Base-by-base conservation (phyloP, 2,329 filamentous ascomycete species). In the Penicillium sp. region DNA sequence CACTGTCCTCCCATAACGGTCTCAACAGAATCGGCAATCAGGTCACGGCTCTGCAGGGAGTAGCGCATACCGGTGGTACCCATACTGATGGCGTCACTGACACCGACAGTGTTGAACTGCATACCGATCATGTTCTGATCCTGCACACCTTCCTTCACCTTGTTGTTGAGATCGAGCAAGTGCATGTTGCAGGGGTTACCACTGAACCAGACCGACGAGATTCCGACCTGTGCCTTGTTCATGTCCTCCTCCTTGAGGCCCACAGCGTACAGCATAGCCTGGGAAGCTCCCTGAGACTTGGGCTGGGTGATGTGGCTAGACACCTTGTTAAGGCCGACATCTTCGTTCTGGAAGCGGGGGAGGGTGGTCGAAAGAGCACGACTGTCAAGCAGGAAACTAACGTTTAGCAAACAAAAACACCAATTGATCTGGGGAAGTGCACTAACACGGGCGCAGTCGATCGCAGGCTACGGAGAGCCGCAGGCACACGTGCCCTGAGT, bases 101-200 rank as follows among this genome's bases (percentile, higher is more conserved):
- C 96, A 71, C 95, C 95, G 71, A 99, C 91, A 59, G 96, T 99
- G 82, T 99, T 99, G 86, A 99, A 99, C 76, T 97, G 93, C 83
- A 96, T 96, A 62, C 92, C 91, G 59, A 96, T 84, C 60, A 99
- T 82, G 22, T 91, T 90, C 29, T 92, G 90, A 68, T 89, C 81
- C 66, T 87, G 79, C 31, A 90, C 88, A 60, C 87, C 86, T 71
- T 89, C 84, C 66, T 85, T 87, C 64, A 96, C 89, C 63, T 88
- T 80, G 74, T 89, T 83, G 72, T 90, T 96, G 59, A 99, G 85
- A 71, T 96, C 90, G 77, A 99, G 83, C 61, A 99, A 81, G 78
- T 99, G 95, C 93, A 97, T 99, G 80, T 99, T 99, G 83, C 95
- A 99, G 26, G 95, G 95, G 79, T 99, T 99, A 56, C 95, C 95